phyloP scores from a whole-genome alignment of 257 asterid genomes.

The Eucommia ulmoides region DNA sequence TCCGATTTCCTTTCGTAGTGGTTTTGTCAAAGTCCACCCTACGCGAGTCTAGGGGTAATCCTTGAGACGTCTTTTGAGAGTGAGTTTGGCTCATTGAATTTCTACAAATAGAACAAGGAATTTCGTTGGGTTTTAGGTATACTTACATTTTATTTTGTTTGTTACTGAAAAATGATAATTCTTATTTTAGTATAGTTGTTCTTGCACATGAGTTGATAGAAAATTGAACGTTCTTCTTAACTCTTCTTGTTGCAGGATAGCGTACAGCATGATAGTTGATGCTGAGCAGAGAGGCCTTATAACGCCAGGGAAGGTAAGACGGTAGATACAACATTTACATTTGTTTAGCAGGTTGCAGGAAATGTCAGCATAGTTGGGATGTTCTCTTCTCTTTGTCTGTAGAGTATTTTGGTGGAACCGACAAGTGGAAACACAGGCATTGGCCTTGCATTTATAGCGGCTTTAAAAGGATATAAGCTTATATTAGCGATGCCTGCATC shows the following conservation, averaged over 20 bases:
- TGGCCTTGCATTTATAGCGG: slow-evolving; percentile 97
- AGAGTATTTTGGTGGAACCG: slow-evolving; percentile 95
- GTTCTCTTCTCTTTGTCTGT: slow-evolving; percentile 8
- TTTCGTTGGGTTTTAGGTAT: too few species aligned
- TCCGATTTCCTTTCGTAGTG: too few species aligned
- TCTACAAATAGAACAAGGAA: too few species aligned
- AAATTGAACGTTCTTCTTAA: too few species aligned
- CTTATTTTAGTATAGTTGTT: too few species aligned
- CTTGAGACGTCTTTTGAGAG: too few species aligned
- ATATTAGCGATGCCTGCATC: slow-evolving; percentile 99
- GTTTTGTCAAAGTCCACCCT: too few species aligned
- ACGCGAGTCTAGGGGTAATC: too few species aligned
- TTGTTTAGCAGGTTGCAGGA: neutral
- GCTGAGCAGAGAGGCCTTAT: slow-evolving; percentile 89
- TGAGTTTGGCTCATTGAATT: too few species aligned
- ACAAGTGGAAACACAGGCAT: slow-evolving; percentile 99
- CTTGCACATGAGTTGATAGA: too few species aligned
- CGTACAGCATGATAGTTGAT: slow-evolving; percentile 77
- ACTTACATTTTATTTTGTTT: too few species aligned
- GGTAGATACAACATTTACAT: slow-evolving; percentile 1
- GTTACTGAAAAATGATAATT: too few species aligned
- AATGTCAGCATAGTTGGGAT: neutral
- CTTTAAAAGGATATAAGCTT: slow-evolving; percentile 93
- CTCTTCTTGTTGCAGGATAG: slow-evolving; percentile 71
- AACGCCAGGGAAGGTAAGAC: slow-evolving; percentile 82